Conservation (phyloP, 768 basidiomycete genomes). For the Stropharia rugosoannulata region DNA sequence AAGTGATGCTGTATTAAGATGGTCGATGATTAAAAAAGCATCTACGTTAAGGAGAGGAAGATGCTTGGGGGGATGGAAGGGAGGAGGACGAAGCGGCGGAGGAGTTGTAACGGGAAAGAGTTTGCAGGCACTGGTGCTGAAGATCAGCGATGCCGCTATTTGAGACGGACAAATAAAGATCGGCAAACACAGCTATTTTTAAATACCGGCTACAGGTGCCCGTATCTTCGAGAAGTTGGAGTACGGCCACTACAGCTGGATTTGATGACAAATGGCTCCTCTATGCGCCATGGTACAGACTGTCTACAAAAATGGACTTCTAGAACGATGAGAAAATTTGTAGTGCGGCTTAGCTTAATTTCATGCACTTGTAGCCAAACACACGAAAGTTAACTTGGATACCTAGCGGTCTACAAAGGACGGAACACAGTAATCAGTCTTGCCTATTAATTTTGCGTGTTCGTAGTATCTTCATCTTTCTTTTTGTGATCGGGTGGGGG, state of each 20-base stretch:
- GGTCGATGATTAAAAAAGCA: slow-evolving; percentile 1
- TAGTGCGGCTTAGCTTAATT: no score
- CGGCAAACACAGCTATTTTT: neutral
- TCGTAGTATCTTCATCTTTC: no score
- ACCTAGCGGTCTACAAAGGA: no score
- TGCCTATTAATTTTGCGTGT: no score
- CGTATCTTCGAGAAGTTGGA: neutral
- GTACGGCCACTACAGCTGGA: no score
- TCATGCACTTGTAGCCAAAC: no score
- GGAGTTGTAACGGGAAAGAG: neutral
- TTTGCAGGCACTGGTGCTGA: neutral
- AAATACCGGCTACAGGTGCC: neutral
- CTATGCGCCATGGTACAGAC: no score
- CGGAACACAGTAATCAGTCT: no score
- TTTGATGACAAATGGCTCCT: neutral
- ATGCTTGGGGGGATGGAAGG: neutral
- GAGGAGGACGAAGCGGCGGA: neutral
- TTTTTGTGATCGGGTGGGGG: no score
- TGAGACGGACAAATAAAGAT: neutral
- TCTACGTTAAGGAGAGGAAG: slow-evolving; percentile 6
- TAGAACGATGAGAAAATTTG: no score
- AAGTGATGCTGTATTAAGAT: neutral
- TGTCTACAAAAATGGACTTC: no score
- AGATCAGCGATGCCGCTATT: neutral
- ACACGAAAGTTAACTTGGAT: no score